A percentile compares a stretch with the other conserved stretches of the same genome.
Conservation (phyloP, 1,284 basidiomycete genomes). For the Microbotryomycetes sp. region DNA sequence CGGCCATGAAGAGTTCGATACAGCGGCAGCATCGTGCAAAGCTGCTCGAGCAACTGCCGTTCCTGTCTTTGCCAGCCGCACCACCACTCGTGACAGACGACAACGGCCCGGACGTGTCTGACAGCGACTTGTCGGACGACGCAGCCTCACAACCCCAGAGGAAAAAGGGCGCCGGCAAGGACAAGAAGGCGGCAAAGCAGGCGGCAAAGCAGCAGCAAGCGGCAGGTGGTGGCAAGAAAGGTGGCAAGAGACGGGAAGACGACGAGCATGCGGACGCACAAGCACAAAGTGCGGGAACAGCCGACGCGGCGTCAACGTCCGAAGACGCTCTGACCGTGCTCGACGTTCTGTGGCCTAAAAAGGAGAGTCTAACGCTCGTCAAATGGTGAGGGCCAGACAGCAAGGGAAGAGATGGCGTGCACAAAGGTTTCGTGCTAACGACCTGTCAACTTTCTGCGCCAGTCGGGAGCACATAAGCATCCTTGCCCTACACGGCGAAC, state of each 20-base stretch:
- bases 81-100: conserved; percentile 7
- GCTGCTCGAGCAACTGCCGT: conserved; percentile 77
- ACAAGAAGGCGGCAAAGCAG: conserved; percentile 35
- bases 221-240: conserved; percentile 37
- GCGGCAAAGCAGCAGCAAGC: conserved; percentile 43
- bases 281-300: conserved; percentile 36
- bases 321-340: conserved; percentile 54
- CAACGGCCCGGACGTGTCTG: conserved; percentile 5
- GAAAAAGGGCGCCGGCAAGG: conserved; percentile 41
- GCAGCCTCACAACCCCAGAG: conserved; percentile 39
- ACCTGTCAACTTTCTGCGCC: conserved; percentile 13
- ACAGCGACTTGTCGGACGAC: conserved; percentile 35
- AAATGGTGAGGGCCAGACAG: conserved; percentile 75
- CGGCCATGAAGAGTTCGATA: conserved; percentile 89
- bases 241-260: conserved; percentile 1
- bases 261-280: conserved; percentile 11
- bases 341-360: conserved; percentile 97
- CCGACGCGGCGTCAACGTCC: conserved; percentile 10
- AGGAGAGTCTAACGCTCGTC: conserved; percentile 82
- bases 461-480: conserved; percentile 95
- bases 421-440: too few relatives aligned
- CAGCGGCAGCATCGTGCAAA: conserved; percentile 79
- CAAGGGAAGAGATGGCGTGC: too few relatives aligned
- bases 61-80: conserved; percentile 43
- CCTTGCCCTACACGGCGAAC: conserved; percentile 75